Evolutionary conservation across 1,284 basidiomycete genomes (phyloP).

Genomic region (Sanghuangporus weigelae): DNA sequence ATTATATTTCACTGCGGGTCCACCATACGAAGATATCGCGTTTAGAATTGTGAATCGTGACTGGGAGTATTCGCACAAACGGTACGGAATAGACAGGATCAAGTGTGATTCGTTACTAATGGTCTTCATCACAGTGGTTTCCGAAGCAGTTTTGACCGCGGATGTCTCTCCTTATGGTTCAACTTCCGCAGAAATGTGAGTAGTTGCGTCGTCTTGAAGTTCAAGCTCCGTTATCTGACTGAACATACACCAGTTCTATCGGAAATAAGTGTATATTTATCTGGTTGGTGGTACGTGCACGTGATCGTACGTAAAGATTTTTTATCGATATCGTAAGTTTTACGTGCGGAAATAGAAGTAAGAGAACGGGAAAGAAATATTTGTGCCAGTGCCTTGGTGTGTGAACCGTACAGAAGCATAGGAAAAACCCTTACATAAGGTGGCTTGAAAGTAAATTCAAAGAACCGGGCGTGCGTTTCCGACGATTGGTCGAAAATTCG

Average conservation of each 20-base stretch:
- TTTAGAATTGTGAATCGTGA: conserved; percentile 97
- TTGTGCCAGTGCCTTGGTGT: no score
- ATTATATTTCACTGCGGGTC: conserved; percentile 92
- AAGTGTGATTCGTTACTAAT: conserved; percentile 9
- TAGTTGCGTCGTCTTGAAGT: conserved; percentile 19
- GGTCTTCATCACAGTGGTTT: conserved; percentile 52
- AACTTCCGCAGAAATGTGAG: conserved; percentile 84
- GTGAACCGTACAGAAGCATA: no score
- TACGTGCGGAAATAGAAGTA: no score
- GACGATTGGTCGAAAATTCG: no score
- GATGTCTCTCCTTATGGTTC: conserved; percentile 83
- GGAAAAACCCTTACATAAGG: no score
- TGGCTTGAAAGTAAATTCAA: no score
- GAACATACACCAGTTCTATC: conserved; percentile 53
- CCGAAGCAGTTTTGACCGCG: conserved; percentile 80
- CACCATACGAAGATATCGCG: conserved; percentile 98
- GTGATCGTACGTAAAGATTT: not conserved
- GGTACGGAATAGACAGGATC: conserved; percentile 39
- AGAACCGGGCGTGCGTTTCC: no score
- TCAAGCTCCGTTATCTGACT: conserved; percentile 17
- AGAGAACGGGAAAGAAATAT: no score
- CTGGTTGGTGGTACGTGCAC: not conserved
- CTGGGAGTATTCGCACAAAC: conserved; percentile 98
- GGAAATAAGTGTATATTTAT: conserved; percentile 36
- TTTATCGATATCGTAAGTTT: no score